Evolutionary conservation across 2,329 filamentous ascomycete species (phyloP).

Genomic region (Phaeosphaeriaceae sp.): DNA sequence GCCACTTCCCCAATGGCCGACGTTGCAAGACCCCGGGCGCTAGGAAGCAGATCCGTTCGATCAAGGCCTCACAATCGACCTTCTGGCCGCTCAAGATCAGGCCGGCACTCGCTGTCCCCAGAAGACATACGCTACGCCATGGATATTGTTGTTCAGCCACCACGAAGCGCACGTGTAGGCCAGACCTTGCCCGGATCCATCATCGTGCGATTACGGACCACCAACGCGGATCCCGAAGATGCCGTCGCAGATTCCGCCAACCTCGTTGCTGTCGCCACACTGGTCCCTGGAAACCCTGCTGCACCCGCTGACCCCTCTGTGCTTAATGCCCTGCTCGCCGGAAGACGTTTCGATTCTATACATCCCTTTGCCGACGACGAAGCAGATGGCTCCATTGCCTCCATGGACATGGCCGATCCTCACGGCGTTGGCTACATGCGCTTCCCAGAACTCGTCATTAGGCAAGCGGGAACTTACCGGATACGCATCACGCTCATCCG

Average conservation of each 20-base stretch:
- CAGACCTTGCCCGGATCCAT: constrained; percentile 40
- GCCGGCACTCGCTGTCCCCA: constrained; percentile 29
- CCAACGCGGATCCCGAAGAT: constrained; percentile 39
- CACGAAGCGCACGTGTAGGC: constrained; percentile 40
- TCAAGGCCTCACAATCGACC: constrained; percentile 36
- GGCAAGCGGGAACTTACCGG: constrained; percentile 45
- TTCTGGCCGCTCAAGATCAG: constrained; percentile 33
- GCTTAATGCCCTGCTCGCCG: constrained; percentile 39
- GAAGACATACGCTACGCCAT: constrained; percentile 46
- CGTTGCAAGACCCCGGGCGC: constrained; percentile 45
- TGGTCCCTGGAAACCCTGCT: constrained; percentile 38
- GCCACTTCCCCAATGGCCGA: constrained; percentile 42
- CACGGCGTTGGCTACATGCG: constrained; percentile 47
- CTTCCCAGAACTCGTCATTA: constrained; percentile 46
- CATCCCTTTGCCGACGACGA: constrained; percentile 47
- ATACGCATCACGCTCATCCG: constrained; percentile 48
- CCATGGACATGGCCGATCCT: constrained; percentile 45
- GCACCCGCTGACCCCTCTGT: constrained; percentile 35
- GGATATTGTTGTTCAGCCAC: constrained; percentile 49
- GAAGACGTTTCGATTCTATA: constrained; percentile 43
- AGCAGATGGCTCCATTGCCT: constrained; percentile 44
- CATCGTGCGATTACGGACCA: constrained; percentile 43
- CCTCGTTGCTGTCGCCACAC: constrained; percentile 41
- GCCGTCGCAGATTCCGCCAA: constrained; percentile 43
- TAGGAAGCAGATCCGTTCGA: constrained; percentile 40